These are phyloP conservation scores for Parafenestella ontariensis DNA, from an alignment of 2,329 filamentous ascomycete genomes.

Conservation along the genomic window DNA sequence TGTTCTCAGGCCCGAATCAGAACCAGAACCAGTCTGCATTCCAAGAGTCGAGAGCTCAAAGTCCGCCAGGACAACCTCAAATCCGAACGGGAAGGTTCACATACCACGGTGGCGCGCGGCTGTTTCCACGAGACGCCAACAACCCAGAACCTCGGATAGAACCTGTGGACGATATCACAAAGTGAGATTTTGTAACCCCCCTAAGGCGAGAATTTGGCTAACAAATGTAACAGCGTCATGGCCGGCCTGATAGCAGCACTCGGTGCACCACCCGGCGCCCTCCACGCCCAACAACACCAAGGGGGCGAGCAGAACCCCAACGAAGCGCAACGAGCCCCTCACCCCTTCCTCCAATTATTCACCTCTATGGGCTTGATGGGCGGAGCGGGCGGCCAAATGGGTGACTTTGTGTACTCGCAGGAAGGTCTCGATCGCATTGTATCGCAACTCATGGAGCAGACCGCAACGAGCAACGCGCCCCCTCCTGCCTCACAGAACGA, in stretches of 20 bases:
- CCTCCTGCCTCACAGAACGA: conserved; percentile 79
- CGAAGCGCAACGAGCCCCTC: conserved; percentile 9
- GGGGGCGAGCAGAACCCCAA: conserved; percentile 12
- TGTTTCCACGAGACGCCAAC: conserved; percentile 61
- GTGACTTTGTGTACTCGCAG: conserved; percentile 89
- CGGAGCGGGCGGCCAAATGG: conserved; percentile 54
- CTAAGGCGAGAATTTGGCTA: conserved; percentile 12
- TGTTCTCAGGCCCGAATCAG: conserved; percentile 15
- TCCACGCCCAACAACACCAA: conserved; percentile 16
- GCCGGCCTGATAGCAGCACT: conserved; percentile 43
- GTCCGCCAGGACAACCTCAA: conserved; percentile 17
- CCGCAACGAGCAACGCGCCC: conserved; percentile 76
- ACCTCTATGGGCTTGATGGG: conserved; percentile 38
- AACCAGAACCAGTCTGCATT: conserved; percentile 19
- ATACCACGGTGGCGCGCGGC: conserved; percentile 45
- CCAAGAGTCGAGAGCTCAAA: conserved; percentile 21
- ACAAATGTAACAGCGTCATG: conserved; percentile 35
- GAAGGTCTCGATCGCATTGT: conserved; percentile 91
- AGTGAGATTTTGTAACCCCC: conserved; percentile 51
- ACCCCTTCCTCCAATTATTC: conserved; percentile 57
- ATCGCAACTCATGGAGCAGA: conserved; percentile 84
- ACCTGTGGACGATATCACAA: conserved; percentile 55
- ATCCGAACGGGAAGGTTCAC: conserved; percentile 33
- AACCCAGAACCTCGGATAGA: conserved; percentile 56
- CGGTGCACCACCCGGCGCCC: conserved; percentile 33